Percentiles rank a stretch among this genome's conserved stretches.
These are phyloP conservation scores for Huntiella bhutanensis DNA, from an alignment of 2,329 filamentous ascomycete genomes.

Conservation along the genomic window DNA sequence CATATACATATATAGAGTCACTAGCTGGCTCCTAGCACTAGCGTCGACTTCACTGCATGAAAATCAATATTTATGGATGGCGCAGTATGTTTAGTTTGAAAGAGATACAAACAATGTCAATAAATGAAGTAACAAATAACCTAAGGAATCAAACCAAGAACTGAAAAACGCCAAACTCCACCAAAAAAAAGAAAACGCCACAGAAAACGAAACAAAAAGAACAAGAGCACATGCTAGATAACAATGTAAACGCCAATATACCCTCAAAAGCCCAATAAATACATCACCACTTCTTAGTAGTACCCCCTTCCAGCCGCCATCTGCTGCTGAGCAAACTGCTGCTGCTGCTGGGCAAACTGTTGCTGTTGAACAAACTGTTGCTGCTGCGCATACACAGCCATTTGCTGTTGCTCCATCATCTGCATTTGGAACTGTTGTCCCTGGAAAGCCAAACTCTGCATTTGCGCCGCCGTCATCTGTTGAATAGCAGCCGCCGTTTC, in stretches of 20 bases:
- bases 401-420: slow-evolving; percentile 18
- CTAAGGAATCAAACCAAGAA: background rate
- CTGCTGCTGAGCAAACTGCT: background rate
- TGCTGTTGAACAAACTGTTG: slow-evolving; percentile 15
- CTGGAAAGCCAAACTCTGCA: slow-evolving; percentile 18
- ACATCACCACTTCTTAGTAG: background rate
- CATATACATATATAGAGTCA: background rate
- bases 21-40: background rate
- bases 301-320: background rate
- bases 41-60: too few relatives aligned
- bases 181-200: background rate
- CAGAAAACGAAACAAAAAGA: background rate
- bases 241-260: slow-evolving; percentile 4
- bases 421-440: slow-evolving; percentile 18
- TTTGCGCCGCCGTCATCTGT: slow-evolving; percentile 10
- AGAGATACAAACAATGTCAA: background rate
- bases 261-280: slow-evolving; percentile 4
- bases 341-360: slow-evolving; percentile 13
- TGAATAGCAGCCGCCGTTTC: slow-evolving; percentile 28
- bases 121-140: slow-evolving; percentile 1
- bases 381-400: slow-evolving; percentile 13
- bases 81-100: background rate
- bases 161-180: background rate
- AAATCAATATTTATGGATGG: too few relatives aligned
- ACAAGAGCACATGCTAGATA: background rate